A percentile compares a stretch with the other conserved stretches of the same genome.
Evolutionary conservation across 495 filamentous ascomycete genomes (phyloP).

Genomic region (Hypomontagnella monticulosa): DNA sequence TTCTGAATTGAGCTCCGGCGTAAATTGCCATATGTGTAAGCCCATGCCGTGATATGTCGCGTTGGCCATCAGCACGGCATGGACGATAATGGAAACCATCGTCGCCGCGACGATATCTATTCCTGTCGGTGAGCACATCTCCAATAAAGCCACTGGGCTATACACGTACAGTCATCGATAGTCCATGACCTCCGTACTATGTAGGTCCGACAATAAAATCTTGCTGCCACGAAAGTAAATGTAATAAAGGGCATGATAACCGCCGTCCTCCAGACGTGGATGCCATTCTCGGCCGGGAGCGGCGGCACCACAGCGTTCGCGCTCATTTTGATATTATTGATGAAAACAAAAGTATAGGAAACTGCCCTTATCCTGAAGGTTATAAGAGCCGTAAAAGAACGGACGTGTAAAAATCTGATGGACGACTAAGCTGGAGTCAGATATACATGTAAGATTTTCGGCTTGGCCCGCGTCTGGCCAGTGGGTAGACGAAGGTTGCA

Average conservation of each 20-base stretch:
- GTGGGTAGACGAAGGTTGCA: constrained; percentile 14
- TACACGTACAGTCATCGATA: constrained; percentile 44
- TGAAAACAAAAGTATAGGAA: constrained; percentile 13
- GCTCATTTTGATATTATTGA: constrained; percentile 28
- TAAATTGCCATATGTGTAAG: constrained; percentile 47
- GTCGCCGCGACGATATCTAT: constrained; percentile 44
- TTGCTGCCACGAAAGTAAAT: constrained; percentile 42
- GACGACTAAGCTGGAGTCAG: constrained; percentile 4
- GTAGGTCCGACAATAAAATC: constrained; percentile 43
- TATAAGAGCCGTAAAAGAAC: neutral
- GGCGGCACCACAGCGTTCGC: constrained; percentile 32
- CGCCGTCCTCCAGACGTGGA: constrained; percentile 45
- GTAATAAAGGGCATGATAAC: constrained; percentile 46
- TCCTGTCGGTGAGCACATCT: constrained; percentile 12
- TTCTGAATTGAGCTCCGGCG: constrained; percentile 43
- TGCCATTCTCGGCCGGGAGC: constrained; percentile 46
- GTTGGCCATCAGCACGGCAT: constrained; percentile 41
- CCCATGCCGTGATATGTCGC: constrained; percentile 49
- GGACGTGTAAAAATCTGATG: neutral
- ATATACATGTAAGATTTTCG: neutral
- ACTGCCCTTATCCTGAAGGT: neutral
- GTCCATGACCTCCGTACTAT: constrained; percentile 32
- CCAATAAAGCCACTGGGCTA: neutral
- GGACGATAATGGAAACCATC: constrained; percentile 42
- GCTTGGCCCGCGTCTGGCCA: constrained; percentile 1